These are phyloP conservation scores for Venturiaceae sp. DNA, from an alignment of 2,329 filamentous ascomycete genomes.

Conservation along the genomic window DNA sequence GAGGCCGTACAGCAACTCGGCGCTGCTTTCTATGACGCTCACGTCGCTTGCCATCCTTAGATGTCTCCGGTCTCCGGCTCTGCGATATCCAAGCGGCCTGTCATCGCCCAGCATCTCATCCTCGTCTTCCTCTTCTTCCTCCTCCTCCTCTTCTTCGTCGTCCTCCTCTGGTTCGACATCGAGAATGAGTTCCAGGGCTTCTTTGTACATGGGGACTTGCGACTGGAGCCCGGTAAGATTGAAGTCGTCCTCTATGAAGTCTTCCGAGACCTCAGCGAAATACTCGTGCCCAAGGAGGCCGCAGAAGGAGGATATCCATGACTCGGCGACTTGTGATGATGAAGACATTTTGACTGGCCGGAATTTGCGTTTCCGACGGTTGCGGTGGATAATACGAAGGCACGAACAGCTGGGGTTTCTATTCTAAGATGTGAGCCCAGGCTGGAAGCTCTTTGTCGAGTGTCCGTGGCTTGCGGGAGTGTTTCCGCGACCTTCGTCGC, in stretches of 20 bases:
- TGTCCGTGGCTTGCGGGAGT: not conserved
- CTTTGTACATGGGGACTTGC: slow-evolving; percentile 98
- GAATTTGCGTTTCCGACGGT: not conserved
- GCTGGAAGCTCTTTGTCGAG: not conserved
- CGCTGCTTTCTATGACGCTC: slow-evolving; percentile 91
- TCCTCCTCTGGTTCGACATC: slow-evolving; percentile 96
- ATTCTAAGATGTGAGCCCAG: not conserved
- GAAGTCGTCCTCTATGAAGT: slow-evolving; percentile 99
- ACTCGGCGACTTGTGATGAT: slow-evolving; percentile 58
- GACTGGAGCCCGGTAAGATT: slow-evolving; percentile 92
- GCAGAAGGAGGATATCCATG: slow-evolving; percentile 98
- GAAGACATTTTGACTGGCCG: slow-evolving; percentile 38
- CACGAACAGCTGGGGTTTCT: not conserved
- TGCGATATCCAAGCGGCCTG: slow-evolving; percentile 49
- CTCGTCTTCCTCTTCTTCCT: slow-evolving; percentile 53
- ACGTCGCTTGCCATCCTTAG: slow-evolving; percentile 84
- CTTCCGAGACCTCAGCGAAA: slow-evolving; percentile 96
- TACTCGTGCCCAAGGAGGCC: slow-evolving; percentile 94
- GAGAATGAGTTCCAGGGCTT: slow-evolving; percentile 97
- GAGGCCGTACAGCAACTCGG: slow-evolving; percentile 95
- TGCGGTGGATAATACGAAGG: not conserved
- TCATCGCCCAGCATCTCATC: slow-evolving; percentile 33
- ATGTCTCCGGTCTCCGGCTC: slow-evolving; percentile 51
- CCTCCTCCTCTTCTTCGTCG: slow-evolving; percentile 71
- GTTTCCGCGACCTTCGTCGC: slow-evolving; percentile 1